Conservation (phyloP, 108 stramenopile genomes). For the Conticribra weissflogii region DNA sequence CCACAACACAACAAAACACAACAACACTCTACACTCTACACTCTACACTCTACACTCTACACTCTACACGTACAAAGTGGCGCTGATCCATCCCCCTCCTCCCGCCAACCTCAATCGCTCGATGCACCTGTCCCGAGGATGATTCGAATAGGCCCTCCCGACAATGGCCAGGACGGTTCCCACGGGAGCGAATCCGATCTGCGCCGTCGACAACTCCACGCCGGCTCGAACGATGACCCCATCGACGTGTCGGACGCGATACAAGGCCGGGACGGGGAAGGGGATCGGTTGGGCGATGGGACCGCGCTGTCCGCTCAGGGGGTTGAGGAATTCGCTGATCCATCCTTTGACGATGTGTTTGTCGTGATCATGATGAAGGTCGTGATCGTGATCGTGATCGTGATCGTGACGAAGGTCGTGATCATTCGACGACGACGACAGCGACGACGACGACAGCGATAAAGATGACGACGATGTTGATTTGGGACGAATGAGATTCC, state of each 20-base stretch:
- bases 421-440: no score
- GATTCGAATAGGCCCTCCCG: constrained; percentile 73
- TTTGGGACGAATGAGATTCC: no score
- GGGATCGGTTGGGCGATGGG: background rate
- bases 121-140: constrained; percentile 78
- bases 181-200: constrained; percentile 57
- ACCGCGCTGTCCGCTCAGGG: background rate
- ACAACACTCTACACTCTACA: background rate
- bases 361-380: background rate
- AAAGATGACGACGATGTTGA: no score
- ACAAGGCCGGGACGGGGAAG: background rate
- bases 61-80: constrained; percentile 54
- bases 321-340: background rate
- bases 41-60: constrained; percentile 31
- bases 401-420: background rate
- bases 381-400: background rate
- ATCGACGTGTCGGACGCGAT: constrained; percentile 3
- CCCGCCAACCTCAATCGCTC: constrained; percentile 83
- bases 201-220: constrained; percentile 73
- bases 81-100: constrained; percentile 82
- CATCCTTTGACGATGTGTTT: background rate
- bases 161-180: constrained; percentile 62
- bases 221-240: constrained; percentile 76
- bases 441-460: no score
- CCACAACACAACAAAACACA: no score